Evolutionary conservation across 192 early-diverging fungal species (phyloP), one percentile per base, ranked within the genome.

Genomic region (Umbelopsis sp.): DNA sequence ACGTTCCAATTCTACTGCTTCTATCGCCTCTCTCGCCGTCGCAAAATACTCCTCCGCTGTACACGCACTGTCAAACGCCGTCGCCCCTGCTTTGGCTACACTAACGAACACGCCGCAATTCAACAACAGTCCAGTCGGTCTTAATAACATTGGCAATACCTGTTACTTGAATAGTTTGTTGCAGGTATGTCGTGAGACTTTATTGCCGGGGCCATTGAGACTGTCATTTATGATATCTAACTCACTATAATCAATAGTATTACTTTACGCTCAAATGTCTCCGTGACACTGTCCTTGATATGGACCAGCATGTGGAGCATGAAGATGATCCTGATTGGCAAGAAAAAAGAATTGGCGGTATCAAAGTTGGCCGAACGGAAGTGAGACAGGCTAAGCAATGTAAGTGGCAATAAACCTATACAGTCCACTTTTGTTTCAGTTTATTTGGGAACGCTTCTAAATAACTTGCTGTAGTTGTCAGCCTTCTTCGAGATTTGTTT

Each of bases 81-180:
- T 20, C 48, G 10, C 41, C 23, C 33, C 35, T 55, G 44, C 27
- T 8, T 44, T 44, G 15, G 48, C 37, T 0, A 37, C 49, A 8
- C 55, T 69, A 64, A 70, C 74, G 10, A 78, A 80, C 45, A 74
- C 73, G 33, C 67, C 75, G 3, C 66, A 69, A 65, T 48, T 65
- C 55, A 15, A n/a, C 11, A 74, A 81, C 55, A 84, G 86, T 37
- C 92, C 92, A 7, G 84, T 90, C 0, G 93, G 92, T 7, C 83
- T 93, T 46, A 79, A 82, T 27, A 96, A 96, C 64, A 91, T 94
- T 74, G 93, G 92, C 46, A 93, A 93, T 50, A 96, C 94, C 0
- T 96, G 94, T 77, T 96, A 96, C 72, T 81, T 96, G 18, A 96
- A 95, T 74, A 92, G 91, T 45, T 74, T 96, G 21, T 77, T 96